Base-by-base conservation (phyloP, 768 basidiomycete species). In the Russula griseocarnosa region DNA sequence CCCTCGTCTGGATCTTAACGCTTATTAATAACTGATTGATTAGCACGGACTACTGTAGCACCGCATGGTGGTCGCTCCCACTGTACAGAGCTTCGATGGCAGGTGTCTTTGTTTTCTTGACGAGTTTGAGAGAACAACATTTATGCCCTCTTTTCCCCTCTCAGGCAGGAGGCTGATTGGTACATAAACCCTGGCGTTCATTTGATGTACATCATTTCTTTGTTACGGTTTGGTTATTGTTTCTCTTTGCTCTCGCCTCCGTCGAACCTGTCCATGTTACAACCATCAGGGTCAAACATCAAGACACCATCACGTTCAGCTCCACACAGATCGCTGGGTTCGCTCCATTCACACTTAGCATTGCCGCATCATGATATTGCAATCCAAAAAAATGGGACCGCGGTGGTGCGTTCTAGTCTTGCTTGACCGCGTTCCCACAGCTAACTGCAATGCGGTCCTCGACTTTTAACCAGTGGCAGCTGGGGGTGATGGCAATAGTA, bases 391-490 rank as follows among this genome's bases (percentile, higher is more conserved):
- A 66, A 4, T 75, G 75, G 75, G 67, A 13, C 30, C 75, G 75
- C 44, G 74, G 75, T 0, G 58, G 74, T 66, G 70, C 20, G 71
- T 46, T 67, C 18, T 9, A 22, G 18, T 42, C 22, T 36, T 53
- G 38, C 44, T n/a, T 20, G 40, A 26, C 55, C 6, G 10, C 14
- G n/a, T 20, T 34, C 32, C 32, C 32, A 34, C 32, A 81, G 79
- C 71, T 20, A 76, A 81, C 68, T 84, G 82, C 67, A 51, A 76
- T 1, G 81, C 79, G 4, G 83, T 80, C 68, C 71, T 79, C 6
- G 61, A 66, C n/a, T 85, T 85, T 63, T 55, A 75, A 34, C 81
- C 82, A 0, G 71, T 79, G 30, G 81, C 79, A 3, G 74, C 79
- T 11, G 82, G 82, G 11, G 83, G 82, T 6, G 71, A 83, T 54